A percentile compares a stretch with the other conserved stretches of the same genome.
phyloP scores from a whole-genome alignment of 208 protist genomes.

The Acanthamoeba divionensis region DNA sequence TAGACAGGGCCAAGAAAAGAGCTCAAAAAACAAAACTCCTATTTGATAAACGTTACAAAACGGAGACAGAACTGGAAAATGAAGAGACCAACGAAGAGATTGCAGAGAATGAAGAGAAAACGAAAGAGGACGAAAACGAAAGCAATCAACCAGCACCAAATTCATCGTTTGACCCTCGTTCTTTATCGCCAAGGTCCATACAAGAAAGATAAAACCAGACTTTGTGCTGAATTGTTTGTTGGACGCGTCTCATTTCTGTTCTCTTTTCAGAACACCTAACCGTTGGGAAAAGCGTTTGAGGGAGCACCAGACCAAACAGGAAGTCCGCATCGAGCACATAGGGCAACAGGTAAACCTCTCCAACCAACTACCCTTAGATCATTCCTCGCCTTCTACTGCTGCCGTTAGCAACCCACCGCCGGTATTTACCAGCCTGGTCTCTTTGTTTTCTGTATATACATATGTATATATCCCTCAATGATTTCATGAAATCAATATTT shows the following conservation, averaged over 20 bases:
- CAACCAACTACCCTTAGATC: no score
- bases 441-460: no score
- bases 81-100: not conserved
- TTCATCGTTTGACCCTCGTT: not conserved
- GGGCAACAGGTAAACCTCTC: not conserved
- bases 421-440: no score
- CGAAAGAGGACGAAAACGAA: not conserved
- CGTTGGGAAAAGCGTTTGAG: not conserved
- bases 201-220: not conserved
- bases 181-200: not conserved
- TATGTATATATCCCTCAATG: no score
- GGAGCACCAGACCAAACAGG: not conserved
- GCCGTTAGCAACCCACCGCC: no score
- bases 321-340: not conserved
- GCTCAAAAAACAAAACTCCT: not conserved
- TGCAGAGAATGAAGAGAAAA: not conserved
- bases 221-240: no score
- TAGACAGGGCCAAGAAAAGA: slow-evolving; percentile 1
- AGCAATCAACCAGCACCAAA: not conserved
- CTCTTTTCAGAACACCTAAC: not conserved
- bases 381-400: no score
- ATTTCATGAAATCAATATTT: no score
- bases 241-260: no score
- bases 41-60: not conserved
- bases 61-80: not conserved